Base-by-base conservation (phyloP, 1,139 yeast genomes). In the Spathaspora sp. region DNA sequence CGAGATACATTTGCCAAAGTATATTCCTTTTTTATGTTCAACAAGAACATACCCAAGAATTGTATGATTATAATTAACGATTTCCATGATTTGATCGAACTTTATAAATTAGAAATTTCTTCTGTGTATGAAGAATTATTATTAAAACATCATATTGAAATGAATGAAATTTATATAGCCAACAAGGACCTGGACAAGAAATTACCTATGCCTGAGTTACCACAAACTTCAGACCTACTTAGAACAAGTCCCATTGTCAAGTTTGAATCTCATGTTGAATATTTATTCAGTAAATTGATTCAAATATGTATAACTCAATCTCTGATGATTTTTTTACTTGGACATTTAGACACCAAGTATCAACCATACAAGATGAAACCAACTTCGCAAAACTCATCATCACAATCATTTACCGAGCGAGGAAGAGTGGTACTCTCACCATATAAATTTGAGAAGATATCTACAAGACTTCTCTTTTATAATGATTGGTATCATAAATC, bases 401-500 rank as follows among this genome's bases (percentile, higher is more conserved):
- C 43, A 18, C 31, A 24, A 10, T 38, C 52, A 9, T 44, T 43
- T 37, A 25, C 36, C 20, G 47, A 51, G 13, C 40, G 43, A 33
- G 64, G 65, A 4, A 48, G 62, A 42, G 50, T 59, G 4, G 60
- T 63, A 6, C 51, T 65, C 11, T 47, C 57, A 0, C 60, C 64
- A 3, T 47, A 49, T 41, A 48, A 25, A 46, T 42, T 31, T 24
- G 24, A 27, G 8, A 42, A 38, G n/a, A 25, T 31, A 15, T 50
- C 9, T 41, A 58, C 65, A 2, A 55, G 72, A 37, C 49, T 70
- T 3, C 45, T 68, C 4, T 69, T 74, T 46, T 71, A 63, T 55
- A 61, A 60, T 37, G 77, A 71, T 49, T 71, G 76, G 76, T 66
- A 60, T 53, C 64, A 61, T 43, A 63, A 63, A 17, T 51, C 68